These are phyloP conservation scores for Mucor lusitanicus DNA, from an alignment of 371 early-diverging fungal species.

Conservation along the genomic window DNA sequence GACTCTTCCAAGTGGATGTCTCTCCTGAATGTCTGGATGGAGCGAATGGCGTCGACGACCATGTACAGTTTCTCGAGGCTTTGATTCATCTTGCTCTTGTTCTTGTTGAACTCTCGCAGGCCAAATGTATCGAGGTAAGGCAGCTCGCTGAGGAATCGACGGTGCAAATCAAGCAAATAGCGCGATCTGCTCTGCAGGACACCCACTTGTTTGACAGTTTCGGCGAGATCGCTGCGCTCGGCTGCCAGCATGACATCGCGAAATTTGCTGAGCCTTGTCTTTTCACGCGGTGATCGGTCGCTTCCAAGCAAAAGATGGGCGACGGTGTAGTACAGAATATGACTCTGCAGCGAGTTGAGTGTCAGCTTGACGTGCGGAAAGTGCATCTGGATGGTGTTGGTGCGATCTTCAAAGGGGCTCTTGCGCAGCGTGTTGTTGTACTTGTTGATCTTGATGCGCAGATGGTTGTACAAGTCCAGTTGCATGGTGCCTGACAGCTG, in stretches of 20 bases:
- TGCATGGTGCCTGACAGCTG: slow-evolving; percentile 65
- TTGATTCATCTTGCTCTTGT: slow-evolving; percentile 14
- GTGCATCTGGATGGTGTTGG: slow-evolving; percentile 55
- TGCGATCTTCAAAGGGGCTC: slow-evolving; percentile 41
- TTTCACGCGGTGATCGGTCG: slow-evolving; percentile 57
- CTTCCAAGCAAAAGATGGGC: slow-evolving; percentile 70
- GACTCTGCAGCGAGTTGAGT: slow-evolving; percentile 67
- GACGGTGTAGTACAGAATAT: slow-evolving; percentile 62
- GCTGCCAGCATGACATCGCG: slow-evolving; percentile 75
- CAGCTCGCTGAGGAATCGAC: slow-evolving; percentile 61
- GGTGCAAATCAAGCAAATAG: slow-evolving; percentile 51
- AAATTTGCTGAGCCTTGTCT: slow-evolving; percentile 64
- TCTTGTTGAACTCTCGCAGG: slow-evolving; percentile 16
- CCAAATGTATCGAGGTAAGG: slow-evolving; percentile 11
- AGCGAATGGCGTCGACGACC: slow-evolving; percentile 60
- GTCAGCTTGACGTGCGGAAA: slow-evolving; percentile 65
- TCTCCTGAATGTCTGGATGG: slow-evolving; percentile 39
- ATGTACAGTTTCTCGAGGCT: slow-evolving; percentile 60
- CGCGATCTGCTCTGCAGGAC: slow-evolving; percentile 55
- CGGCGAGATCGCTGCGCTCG: slow-evolving; percentile 55
- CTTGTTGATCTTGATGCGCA: slow-evolving; percentile 44
- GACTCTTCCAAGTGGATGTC: slow-evolving; percentile 27
- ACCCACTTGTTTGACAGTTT: slow-evolving; percentile 61
- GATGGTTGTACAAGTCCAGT: slow-evolving; percentile 74
- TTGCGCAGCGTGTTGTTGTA: slow-evolving; percentile 4